Base-by-base conservation (phyloP, 2,329 filamentous ascomycete species). In the Aureobasidium sp. region DNA sequence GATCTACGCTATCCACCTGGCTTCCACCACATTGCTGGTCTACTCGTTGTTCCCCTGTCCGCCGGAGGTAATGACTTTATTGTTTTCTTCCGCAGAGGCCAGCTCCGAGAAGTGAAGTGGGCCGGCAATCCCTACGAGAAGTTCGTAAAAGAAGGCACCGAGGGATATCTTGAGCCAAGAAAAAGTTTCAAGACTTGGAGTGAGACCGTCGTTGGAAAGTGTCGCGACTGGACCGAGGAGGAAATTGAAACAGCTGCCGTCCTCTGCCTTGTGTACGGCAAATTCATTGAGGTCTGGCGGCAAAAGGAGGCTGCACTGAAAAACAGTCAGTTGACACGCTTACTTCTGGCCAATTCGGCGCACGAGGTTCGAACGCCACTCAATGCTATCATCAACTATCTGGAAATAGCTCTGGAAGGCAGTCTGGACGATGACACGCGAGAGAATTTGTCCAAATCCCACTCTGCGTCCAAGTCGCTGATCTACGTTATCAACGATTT, bases 401-500 rank as follows among this genome's bases (percentile, higher is more conserved):
- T 96, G 0, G 91, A 96, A 68, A 96, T 96, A 66, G 91, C 91
- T 0, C 76, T 96, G 1, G 91, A 96, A 74, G 90, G 91, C 0
- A 77, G 80, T 0, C 77, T 96, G 3, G 91, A 96, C 65, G 78
- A 84, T 17, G 91, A 96, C 70, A 96, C 90, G 0, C 81, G 92
- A 22, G 91, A 96, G 5, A 95, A 94, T 64, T 77, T 96, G 6
- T 82, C 88, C 0, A 88, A 86, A 67, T 96, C 91, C 0, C 90
- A 96, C 70, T 95, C 91, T 0, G 91, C 91, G 4, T 96, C 91
- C 0, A 96, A 96, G 70, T 95, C 91, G 0, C 77, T 96, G 29
- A 93, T 96, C 5, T 96, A 95, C 70, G 91, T 96, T 11, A 96
- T 96, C 75, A 96, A 96, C 66, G 91, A 96, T 71, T 79, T 96